phyloP scores from a whole-genome alignment of 2,329 filamentous ascomycete genomes.

The Neofusicoccum kwambonambiense region DNA sequence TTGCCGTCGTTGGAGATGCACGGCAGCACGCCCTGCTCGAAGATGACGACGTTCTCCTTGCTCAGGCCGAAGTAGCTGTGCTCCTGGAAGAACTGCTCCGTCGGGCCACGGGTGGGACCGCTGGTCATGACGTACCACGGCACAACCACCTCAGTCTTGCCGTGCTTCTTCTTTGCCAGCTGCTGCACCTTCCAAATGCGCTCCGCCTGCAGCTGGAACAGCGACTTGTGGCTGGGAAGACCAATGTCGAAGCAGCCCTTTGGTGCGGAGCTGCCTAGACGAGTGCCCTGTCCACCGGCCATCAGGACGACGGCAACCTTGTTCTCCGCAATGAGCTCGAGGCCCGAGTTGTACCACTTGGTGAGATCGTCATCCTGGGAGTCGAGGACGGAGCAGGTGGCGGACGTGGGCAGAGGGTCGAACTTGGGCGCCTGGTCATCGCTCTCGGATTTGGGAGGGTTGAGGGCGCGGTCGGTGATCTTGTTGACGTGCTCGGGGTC shows the following conservation, averaged over 20 bases:
- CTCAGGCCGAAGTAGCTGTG: slow-evolving; percentile 88
- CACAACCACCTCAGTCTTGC: slow-evolving; percentile 60
- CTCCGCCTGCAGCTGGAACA: slow-evolving; percentile 98
- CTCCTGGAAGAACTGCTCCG: slow-evolving; percentile 89
- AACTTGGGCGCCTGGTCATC: slow-evolving; percentile 57
- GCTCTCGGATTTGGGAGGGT: slow-evolving; percentile 65
- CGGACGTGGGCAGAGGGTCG: slow-evolving; percentile 83
- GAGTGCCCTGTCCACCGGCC: slow-evolving; percentile 94
- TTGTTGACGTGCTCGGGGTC: slow-evolving; percentile 85
- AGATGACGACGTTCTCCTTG: slow-evolving; percentile 83
- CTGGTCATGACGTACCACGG: slow-evolving; percentile 99
- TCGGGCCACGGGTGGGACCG: slow-evolving; percentile 85
- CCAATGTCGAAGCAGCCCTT: slow-evolving; percentile 99
- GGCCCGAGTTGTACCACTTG: slow-evolving; percentile 75
- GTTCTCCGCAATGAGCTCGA: slow-evolving; percentile 65
- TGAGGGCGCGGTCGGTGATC: slow-evolving; percentile 77
- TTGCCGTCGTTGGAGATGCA: slow-evolving; percentile 98
- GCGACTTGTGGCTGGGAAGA: slow-evolving; percentile 84
- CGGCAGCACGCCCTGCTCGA: slow-evolving; percentile 94
- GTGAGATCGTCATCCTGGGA: slow-evolving; percentile 75
- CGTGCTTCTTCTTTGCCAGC: slow-evolving; percentile 70
- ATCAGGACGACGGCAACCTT: slow-evolving; percentile 86
- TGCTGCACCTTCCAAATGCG: slow-evolving; percentile 83
- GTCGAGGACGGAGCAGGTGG: slow-evolving; percentile 88
- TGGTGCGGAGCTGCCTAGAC: slow-evolving; percentile 88